phyloP scores from a whole-genome alignment of 148 eudicot species.

The Rhododendron molle region DNA sequence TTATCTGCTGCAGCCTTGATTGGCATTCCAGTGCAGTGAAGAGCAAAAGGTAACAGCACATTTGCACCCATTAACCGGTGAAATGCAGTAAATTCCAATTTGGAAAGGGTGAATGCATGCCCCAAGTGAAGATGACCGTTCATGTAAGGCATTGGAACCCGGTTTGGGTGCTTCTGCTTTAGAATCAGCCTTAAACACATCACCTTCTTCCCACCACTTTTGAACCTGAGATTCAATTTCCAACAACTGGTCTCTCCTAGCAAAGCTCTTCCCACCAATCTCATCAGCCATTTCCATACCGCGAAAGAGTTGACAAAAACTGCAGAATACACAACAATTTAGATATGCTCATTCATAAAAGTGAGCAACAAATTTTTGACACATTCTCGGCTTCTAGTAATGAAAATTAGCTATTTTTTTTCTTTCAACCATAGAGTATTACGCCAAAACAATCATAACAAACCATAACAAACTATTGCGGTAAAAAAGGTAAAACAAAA shows the following conservation, averaged over 20 bases:
- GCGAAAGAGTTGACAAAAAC: conserved; percentile 31
- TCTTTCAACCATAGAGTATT: too few relatives aligned
- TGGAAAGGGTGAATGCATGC: conserved; percentile 82
- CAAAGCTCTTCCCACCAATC: conserved; percentile 54
- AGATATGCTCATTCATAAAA: too few relatives aligned
- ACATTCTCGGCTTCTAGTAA: too few relatives aligned
- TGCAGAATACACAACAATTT: conserved; percentile 11
- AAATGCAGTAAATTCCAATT: conserved; percentile 83
- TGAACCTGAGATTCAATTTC: conserved; percentile 60
- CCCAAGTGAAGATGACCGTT: conserved; percentile 86
- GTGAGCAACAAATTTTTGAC: too few relatives aligned
- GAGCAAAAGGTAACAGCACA: conserved; percentile 80
- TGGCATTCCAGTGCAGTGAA: conserved; percentile 95
- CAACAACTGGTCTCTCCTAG: conserved; percentile 63
- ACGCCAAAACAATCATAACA: too few relatives aligned
- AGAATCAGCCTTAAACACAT: conserved; percentile 57
- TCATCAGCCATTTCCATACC: conserved; percentile 35
- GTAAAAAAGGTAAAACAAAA: too few relatives aligned
- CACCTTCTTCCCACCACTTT: conserved; percentile 55
- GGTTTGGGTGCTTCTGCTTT: conserved; percentile 43
- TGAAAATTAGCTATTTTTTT: too few relatives aligned
- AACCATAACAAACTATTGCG: too few relatives aligned
- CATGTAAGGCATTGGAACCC: conserved; percentile 89
- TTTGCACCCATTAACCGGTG: conserved; percentile 81
- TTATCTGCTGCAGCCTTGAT: conserved; percentile 93